phyloP scores from a whole-genome alignment of 805 yeast species.

The Lipomyces sp. region DNA sequence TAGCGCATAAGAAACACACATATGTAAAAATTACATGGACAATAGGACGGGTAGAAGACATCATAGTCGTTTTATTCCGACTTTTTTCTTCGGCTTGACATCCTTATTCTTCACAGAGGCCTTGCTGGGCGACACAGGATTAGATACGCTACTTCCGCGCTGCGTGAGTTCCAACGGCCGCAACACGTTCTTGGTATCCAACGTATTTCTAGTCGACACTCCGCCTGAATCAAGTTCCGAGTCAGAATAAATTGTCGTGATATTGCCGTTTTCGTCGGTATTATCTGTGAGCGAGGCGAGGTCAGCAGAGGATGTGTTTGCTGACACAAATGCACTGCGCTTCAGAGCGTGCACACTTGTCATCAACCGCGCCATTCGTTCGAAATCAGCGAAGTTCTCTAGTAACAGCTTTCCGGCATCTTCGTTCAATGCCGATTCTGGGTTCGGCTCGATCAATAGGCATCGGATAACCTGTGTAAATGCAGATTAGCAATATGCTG shows the following conservation, averaged over 20 bases:
- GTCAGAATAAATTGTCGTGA: conserved; percentile 13
- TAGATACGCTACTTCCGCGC: conserved; percentile 15
- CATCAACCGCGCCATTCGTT: conserved; percentile 41
- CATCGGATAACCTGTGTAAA: conserved; percentile 41
- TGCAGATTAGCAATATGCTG: background rate
- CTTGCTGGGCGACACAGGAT: conserved; percentile 16
- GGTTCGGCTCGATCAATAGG: conserved; percentile 44
- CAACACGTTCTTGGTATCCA: conserved; percentile 18
- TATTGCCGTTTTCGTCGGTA: conserved; percentile 7
- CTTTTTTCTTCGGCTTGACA: conserved; percentile 25
- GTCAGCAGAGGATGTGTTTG: conserved; percentile 6
- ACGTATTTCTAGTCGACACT: background rate
- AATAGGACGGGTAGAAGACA: background rate
- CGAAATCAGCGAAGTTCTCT: conserved; percentile 42
- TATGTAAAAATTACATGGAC: background rate
- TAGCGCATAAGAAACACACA: background rate
- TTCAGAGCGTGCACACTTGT: conserved; percentile 42
- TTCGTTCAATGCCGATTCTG: conserved; percentile 44
- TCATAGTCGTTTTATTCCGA: conserved; percentile 30
- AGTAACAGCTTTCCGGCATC: conserved; percentile 44
- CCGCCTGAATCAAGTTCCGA: background rate
- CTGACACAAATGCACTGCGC: conserved; percentile 19
- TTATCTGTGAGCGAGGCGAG: background rate
- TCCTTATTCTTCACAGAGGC: conserved; percentile 5
- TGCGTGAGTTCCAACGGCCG: conserved; percentile 31